These are phyloP conservation scores for Comarum palustre DNA, from an alignment of 306 rosid species.

Conservation along the genomic window DNA sequence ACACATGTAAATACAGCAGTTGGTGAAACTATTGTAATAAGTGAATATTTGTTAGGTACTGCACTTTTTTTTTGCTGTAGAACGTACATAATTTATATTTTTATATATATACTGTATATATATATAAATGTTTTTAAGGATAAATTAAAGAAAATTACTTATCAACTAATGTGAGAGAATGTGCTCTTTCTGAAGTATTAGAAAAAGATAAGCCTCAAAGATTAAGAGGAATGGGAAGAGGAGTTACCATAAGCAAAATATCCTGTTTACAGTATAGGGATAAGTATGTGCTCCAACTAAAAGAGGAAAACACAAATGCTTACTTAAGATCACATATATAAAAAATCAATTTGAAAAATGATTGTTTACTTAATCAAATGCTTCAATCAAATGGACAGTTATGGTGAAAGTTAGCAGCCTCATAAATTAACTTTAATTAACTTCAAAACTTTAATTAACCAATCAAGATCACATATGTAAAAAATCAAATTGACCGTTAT, in stretches of 20 bases:
- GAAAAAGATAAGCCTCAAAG: neutral
- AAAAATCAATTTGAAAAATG: too few relatives aligned
- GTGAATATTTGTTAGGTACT: neutral
- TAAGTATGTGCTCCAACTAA: neutral
- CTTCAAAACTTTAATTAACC: too few relatives aligned
- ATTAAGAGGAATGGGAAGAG: neutral
- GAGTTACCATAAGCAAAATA: neutral
- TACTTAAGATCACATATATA: too few relatives aligned
- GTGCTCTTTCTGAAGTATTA: neutral
- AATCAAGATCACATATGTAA: too few relatives aligned
- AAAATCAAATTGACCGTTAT: too few relatives aligned
- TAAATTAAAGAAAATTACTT: neutral
- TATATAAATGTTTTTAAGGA: neutral
- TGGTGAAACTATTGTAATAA: slow-evolving; percentile 14
- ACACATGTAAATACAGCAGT: neutral
- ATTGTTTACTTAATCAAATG: too few relatives aligned
- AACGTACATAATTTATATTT: too few relatives aligned
- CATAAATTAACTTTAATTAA: too few relatives aligned
- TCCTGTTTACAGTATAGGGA: neutral
- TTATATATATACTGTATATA: too few relatives aligned
- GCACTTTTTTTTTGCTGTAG: too few relatives aligned
- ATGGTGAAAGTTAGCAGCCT: too few relatives aligned
- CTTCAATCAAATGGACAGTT: too few relatives aligned
- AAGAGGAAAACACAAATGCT: neutral
- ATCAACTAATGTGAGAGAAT: neutral